Percentiles rank a stretch among this genome's conserved stretches.
Conservation (phyloP, 2,329 filamentous ascomycete genomes). For the Lizonia empirigonia region DNA sequence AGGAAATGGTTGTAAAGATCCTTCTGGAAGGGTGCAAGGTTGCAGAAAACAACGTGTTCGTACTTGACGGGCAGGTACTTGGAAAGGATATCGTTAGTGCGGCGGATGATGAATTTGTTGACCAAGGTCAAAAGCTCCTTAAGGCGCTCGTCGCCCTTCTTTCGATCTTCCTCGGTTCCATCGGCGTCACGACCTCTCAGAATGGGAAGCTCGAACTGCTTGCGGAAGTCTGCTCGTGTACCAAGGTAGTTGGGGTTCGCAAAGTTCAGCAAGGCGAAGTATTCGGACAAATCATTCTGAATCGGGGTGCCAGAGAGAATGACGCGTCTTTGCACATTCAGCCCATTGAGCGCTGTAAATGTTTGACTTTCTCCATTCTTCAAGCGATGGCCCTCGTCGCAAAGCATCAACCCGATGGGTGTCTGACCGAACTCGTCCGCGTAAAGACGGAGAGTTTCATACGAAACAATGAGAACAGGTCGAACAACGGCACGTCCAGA, state of each 20-base stretch:
- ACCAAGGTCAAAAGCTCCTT: slow-evolving; percentile 81
- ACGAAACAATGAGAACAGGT: slow-evolving; percentile 96
- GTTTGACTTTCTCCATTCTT: slow-evolving; percentile 98
- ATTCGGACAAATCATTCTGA: slow-evolving; percentile 97
- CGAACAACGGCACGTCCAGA: slow-evolving; percentile 87
- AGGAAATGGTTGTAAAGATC: slow-evolving; percentile 98
- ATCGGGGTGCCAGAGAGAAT: slow-evolving; percentile 97
- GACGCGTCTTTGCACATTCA: slow-evolving; percentile 89
- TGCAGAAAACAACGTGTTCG: slow-evolving; percentile 98
- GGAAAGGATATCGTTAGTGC: slow-evolving; percentile 96
- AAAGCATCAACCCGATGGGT: slow-evolving; percentile 89
- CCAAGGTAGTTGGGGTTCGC: slow-evolving; percentile 93
- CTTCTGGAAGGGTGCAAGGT: slow-evolving; percentile 88
- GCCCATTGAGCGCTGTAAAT: slow-evolving; percentile 84
- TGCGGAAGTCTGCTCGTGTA: slow-evolving; percentile 87
- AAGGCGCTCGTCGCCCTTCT: slow-evolving; percentile 83
- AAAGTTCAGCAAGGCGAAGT: slow-evolving; percentile 94
- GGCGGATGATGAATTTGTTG: slow-evolving; percentile 97
- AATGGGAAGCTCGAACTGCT: slow-evolving; percentile 92
- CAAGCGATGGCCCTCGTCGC: slow-evolving; percentile 93
- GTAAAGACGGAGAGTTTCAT: slow-evolving; percentile 91
- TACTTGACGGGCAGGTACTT: slow-evolving; percentile 99
- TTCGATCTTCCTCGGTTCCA: slow-evolving; percentile 79
- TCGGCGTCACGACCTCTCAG: slow-evolving; percentile 88
- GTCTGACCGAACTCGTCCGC: slow-evolving; percentile 88